phyloP scores from a whole-genome alignment of 2,329 filamentous ascomycete genomes.

The Hypoxylon sp. region DNA sequence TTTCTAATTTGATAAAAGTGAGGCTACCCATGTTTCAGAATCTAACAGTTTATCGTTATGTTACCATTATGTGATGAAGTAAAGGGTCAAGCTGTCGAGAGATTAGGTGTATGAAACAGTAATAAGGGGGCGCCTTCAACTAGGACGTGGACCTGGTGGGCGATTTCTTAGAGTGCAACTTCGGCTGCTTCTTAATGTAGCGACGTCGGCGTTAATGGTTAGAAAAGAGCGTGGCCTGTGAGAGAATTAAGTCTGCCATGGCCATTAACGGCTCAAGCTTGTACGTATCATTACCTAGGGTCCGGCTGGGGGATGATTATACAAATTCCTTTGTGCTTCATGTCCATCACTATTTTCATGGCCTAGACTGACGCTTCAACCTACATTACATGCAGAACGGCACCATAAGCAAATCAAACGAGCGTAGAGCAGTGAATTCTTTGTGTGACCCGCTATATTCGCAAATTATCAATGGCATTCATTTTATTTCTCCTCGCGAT shows the following conservation, averaged over 20 bases:
- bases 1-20: background rate
- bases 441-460: slow-evolving; percentile 26
- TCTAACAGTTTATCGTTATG: background rate
- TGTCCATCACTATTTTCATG: background rate
- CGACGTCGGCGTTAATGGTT: background rate
- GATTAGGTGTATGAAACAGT: background rate
- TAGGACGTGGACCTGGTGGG: too few species aligned
- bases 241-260: background rate
- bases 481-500: slow-evolving; percentile 47
- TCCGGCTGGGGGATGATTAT: background rate
- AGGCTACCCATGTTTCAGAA: background rate
- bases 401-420: slow-evolving; percentile 1
- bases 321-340: background rate
- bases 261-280: background rate
- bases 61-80: background rate
- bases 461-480: slow-evolving; percentile 32
- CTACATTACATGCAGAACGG: background rate
- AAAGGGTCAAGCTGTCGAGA: background rate
- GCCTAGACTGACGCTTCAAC: background rate
- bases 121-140: background rate
- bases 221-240: background rate
- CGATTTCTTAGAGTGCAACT: background rate
- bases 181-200: background rate
- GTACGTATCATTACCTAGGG: background rate
- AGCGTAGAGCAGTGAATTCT: background rate